Evolutionary conservation across 1,284 basidiomycete genomes (phyloP), one percentile per base, ranked within the genome.

Genomic region (Fistulina hepatica): DNA sequence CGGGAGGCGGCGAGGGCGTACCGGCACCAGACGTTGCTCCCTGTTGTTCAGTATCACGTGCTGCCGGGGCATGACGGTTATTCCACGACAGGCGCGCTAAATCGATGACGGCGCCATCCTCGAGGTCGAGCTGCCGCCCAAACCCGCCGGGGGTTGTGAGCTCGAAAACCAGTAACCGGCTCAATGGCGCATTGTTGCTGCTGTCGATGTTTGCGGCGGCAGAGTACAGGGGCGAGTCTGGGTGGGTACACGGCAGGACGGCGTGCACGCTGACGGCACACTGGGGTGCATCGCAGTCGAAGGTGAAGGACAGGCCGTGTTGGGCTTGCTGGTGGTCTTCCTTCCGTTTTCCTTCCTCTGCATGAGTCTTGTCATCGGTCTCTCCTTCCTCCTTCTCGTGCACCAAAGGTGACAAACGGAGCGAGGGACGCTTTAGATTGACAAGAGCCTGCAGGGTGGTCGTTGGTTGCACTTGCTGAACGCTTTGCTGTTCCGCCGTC

Each of bases 391-490:
- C n/a, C n/a, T n/a, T n/a, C n/a, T n/a, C n/a, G n/a, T n/a, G n/a
- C 4, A 67, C 61, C 33, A 77, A 67, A n/a, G 76, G 86, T 23
- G 71, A 83, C 31, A 76, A 72, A 32, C 71, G 80, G 39, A 78
- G 65, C 2, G 84, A 79, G 1, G 89, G 90, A 6, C 89, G 75
- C 55, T 92, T 92, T 50, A 93, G 74, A 52, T 92, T 92, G 44
- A 93, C 89, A 21, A 91, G 70, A 1, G 89, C 89, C 61, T 93
- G 89, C 1, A 93, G 66, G 2, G 88, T 92, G 0, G 89, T 93
- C 0, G 89, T 92, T 0, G 86, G 76, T 49, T 89, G 81, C 7
- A 78, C 69, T 11, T 73, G 59, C 82, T 88, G 44, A 6, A 5
- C 9, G 3, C 3, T n/a, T n/a, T n/a, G n/a, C n/a, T n/a, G n/a